A percentile compares a stretch with the other conserved stretches of the same genome.
phyloP scores from a whole-genome alignment of 495 filamentous ascomycete genomes.

The Bacidia gigantensis region DNA sequence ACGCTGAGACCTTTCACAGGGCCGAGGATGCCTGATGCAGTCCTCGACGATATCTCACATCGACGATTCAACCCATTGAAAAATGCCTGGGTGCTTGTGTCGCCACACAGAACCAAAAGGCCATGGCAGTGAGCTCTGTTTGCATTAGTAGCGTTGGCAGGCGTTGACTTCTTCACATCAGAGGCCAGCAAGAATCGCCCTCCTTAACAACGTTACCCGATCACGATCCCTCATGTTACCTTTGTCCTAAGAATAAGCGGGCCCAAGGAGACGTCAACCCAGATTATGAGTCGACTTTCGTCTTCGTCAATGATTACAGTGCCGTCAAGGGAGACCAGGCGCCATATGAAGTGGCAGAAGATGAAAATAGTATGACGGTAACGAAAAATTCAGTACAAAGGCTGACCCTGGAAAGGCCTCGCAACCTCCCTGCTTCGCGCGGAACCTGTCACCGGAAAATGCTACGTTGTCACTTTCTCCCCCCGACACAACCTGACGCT shows the following conservation, averaged over 20 bases:
- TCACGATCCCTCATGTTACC: conserved; percentile 82
- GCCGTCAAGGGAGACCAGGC: conserved; percentile 90
- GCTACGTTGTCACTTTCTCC: conserved; percentile 93
- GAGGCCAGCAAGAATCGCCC: conserved; percentile 80
- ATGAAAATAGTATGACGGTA: conserved; percentile 33
- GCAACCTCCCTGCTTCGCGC: conserved; percentile 72
- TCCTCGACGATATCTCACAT: conserved; percentile 96
- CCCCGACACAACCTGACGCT: conserved; percentile 82
- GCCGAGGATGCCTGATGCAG: conserved; percentile 41
- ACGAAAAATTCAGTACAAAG: neutral
- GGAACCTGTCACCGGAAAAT: conserved; percentile 82
- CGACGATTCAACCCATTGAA: conserved; percentile 84
- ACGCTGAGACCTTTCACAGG: no score
- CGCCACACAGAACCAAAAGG: conserved; percentile 87
- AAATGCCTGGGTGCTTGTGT: conserved; percentile 83
- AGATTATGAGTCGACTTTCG: conserved; percentile 71
- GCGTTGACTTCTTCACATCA: conserved; percentile 22
- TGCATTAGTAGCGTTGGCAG: neutral
- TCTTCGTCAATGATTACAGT: conserved; percentile 96
- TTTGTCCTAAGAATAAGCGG: conserved; percentile 92
- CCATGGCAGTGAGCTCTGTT: conserved; percentile 80
- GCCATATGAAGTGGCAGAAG: conserved; percentile 41
- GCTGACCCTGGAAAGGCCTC: conserved; percentile 18
- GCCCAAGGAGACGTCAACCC: conserved; percentile 84
- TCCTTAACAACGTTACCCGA: conserved; percentile 61